Percentiles rank a stretch among this genome's conserved stretches.
These are phyloP conservation scores for Pseudopithomyces maydicus DNA, from an alignment of 2,329 filamentous ascomycete genomes.

Conservation along the genomic window DNA sequence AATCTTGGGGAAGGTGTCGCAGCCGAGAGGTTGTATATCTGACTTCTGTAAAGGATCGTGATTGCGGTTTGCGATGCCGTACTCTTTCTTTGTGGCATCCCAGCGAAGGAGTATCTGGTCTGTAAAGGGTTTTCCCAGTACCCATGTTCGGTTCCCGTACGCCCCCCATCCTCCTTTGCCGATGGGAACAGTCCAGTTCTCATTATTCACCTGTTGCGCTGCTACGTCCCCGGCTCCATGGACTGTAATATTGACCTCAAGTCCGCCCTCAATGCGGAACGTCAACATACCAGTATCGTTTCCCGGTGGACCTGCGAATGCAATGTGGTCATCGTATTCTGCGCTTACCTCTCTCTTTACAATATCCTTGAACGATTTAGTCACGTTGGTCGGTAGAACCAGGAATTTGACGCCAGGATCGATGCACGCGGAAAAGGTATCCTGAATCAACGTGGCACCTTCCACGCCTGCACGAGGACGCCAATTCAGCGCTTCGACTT, in stretches of 20 bases:
- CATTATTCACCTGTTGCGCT: background rate
- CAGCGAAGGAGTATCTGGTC: conserved; percentile 19
- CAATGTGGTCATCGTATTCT: conserved; percentile 12
- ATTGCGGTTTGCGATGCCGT: conserved; percentile 19
- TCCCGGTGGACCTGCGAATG: conserved; percentile 3
- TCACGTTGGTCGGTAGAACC: conserved; percentile 15
- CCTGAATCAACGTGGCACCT: conserved; percentile 17
- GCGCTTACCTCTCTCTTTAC: conserved; percentile 5
- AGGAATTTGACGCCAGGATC: conserved; percentile 21
- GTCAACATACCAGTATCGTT: conserved; percentile 12
- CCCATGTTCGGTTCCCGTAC: conserved; percentile 19
- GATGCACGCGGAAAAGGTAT: conserved; percentile 21
- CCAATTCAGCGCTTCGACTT: conserved; percentile 22
- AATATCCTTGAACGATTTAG: conserved; percentile 5
- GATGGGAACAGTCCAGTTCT: conserved; percentile 15
- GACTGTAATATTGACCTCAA: conserved; percentile 19
- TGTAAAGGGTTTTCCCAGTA: conserved; percentile 20
- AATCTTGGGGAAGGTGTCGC: conserved; percentile 17
- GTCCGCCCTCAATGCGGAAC: conserved; percentile 15
- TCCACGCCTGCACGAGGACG: conserved; percentile 8
- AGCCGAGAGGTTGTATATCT: conserved; percentile 21
- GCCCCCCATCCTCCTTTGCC: conserved; percentile 20
- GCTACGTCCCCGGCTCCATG: conserved; percentile 10
- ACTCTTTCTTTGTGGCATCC: conserved; percentile 19
- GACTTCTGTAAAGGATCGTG: background rate